Evolutionary conservation across 129 eudicot genomes (phyloP).

Genomic region (Chrysanthemum seticuspe): DNA sequence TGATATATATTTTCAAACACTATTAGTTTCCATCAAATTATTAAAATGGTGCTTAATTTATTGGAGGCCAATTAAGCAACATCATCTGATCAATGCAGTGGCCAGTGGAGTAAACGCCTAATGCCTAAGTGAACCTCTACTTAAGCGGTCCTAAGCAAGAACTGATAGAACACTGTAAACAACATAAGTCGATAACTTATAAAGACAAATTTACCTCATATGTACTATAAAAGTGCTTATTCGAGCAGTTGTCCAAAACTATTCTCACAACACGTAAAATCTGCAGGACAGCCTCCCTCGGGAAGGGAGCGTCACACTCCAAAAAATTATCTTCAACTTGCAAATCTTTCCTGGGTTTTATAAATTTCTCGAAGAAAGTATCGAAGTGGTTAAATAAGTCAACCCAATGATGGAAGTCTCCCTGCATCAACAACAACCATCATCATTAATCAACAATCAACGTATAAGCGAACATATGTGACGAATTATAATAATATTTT

Average conservation of each 20-base stretch:
- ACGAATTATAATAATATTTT: slow-evolving; percentile 15
- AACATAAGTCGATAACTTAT: not conserved
- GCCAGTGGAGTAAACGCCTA: not conserved
- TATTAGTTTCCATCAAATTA: not conserved
- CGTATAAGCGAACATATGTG: slow-evolving; percentile 8
- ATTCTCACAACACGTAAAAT: slow-evolving; percentile 84
- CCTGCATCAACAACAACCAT: slow-evolving; percentile 53
- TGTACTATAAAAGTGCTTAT: slow-evolving; percentile 86
- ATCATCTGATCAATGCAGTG: not conserved
- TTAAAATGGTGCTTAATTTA: not conserved
- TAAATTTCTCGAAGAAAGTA: slow-evolving; percentile 80
- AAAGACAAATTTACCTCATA: slow-evolving; percentile 69
- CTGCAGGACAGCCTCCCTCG: slow-evolving; percentile 88
- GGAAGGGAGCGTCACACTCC: slow-evolving; percentile 87
- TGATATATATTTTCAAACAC: not conserved
- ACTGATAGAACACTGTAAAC: not conserved
- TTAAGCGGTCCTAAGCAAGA: slow-evolving; percentile 3
- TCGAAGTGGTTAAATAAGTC: slow-evolving; percentile 93
- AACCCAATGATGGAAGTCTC: slow-evolving; percentile 96
- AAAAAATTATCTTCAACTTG: slow-evolving; percentile 71
- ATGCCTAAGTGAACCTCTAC: not conserved
- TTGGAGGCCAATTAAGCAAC: not conserved
- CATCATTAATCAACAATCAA: slow-evolving; percentile 15
- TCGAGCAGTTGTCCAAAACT: slow-evolving; percentile 89
- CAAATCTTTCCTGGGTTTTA: slow-evolving; percentile 91